Conservation (phyloP, 2,329 filamentous ascomycete species). For the Ascosphaera aggregata region DNA sequence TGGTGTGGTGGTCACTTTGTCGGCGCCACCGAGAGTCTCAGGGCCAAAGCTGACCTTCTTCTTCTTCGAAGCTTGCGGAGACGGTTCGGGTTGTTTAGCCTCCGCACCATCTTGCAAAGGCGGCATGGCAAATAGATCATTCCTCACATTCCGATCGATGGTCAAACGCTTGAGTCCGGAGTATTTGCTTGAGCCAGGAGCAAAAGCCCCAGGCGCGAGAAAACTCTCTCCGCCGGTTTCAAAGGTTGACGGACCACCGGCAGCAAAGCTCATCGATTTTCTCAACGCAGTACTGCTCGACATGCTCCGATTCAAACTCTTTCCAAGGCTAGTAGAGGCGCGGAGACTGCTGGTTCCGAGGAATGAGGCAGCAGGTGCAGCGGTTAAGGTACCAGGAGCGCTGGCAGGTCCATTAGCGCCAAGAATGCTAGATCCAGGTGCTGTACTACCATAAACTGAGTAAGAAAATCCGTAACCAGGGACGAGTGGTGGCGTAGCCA, state of each 20-base stretch:
- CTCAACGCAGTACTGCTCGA: conserved; percentile 11
- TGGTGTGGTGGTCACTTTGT: conserved; percentile 30
- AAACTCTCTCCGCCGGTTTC: neutral
- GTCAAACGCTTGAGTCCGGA: conserved; percentile 68
- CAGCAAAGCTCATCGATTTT: neutral
- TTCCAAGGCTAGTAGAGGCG: conserved; percentile 24
- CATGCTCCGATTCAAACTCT: conserved; percentile 63
- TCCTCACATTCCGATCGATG: conserved; percentile 71
- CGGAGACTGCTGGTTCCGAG: conserved; percentile 41
- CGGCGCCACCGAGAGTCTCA: conserved; percentile 11
- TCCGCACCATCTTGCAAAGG: conserved; percentile 13
- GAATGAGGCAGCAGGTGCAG: conserved; percentile 39
- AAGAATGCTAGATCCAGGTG: conserved; percentile 10
- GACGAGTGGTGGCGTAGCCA: conserved; percentile 62
- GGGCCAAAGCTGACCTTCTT: conserved; percentile 86
- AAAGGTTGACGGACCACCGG: neutral
- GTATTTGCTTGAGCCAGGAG: neutral
- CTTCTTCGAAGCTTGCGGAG: conserved; percentile 21
- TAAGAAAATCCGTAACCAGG: conserved; percentile 77
- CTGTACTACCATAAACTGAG: conserved; percentile 67
- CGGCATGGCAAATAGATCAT: conserved; percentile 29
- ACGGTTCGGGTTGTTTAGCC: conserved; percentile 22
- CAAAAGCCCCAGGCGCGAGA: neutral
- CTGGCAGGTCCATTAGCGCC: conserved; percentile 25
- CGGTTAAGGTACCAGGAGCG: conserved; percentile 28